These are phyloP conservation scores for Bjerkandera adusta DNA, from an alignment of 1,284 basidiomycete species.

Conservation along the genomic window DNA sequence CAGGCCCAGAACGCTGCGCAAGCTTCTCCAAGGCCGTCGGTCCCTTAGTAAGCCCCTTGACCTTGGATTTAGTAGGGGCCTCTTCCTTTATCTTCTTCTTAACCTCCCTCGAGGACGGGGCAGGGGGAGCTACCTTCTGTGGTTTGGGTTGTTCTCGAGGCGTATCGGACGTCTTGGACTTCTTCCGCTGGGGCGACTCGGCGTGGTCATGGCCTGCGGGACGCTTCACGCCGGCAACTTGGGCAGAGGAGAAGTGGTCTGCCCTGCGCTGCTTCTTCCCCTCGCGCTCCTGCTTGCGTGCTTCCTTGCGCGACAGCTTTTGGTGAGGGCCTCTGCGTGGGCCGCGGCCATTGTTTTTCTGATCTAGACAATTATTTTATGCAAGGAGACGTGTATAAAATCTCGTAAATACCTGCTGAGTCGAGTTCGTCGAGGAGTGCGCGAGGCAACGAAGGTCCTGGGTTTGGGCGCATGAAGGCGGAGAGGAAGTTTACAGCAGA, in stretches of 20 bases:
- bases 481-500: not conserved
- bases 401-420: not conserved
- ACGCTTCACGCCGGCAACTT: slow-evolving; percentile 10
- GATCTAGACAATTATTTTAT: not conserved
- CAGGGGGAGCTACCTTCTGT: slow-evolving; percentile 8
- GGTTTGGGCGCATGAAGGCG: slow-evolving; percentile 2
- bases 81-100: too few species aligned
- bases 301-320: slow-evolving; percentile 54
- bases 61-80: not conserved
- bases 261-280: slow-evolving; percentile 61
- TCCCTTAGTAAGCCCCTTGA: slow-evolving; percentile 12
- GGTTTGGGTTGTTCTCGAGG: not conserved
- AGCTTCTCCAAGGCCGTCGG: slow-evolving; percentile 36
- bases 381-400: not conserved
- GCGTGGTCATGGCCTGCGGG: slow-evolving; percentile 15
- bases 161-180: slow-evolving; percentile 8
- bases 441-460: slow-evolving; percentile 8
- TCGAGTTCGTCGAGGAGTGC: slow-evolving; percentile 10
- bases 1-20: slow-evolving; percentile 18
- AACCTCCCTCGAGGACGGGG: slow-evolving; percentile 2
- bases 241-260: slow-evolving; percentile 42
- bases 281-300: slow-evolving; percentile 58
- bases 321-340: slow-evolving; percentile 20
- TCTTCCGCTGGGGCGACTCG: slow-evolving; percentile 21
- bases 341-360: slow-evolving; percentile 3